phyloP scores from a whole-genome alignment of 371 early-diverging fungal genomes.

The Nematocida ironsii region DNA sequence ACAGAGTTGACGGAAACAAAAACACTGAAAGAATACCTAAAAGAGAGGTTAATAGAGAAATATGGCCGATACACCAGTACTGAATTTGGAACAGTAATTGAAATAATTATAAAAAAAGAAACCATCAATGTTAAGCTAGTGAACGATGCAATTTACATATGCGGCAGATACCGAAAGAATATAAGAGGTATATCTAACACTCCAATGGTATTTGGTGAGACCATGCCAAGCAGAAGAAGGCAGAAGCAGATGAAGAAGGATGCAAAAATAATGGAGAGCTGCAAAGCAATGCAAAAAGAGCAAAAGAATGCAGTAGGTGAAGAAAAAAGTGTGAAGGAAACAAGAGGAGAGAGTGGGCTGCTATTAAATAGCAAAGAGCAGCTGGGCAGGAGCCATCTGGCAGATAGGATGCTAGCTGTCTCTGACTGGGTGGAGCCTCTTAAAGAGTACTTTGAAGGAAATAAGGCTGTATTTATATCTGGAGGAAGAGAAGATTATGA shows the following conservation, averaged over 20 bases:
- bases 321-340: background rate
- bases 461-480: constrained; percentile 72
- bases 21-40: constrained; percentile 25
- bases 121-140: background rate
- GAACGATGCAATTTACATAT: constrained; percentile 41
- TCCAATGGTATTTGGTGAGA: constrained; percentile 16
- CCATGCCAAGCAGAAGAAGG: background rate
- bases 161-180: constrained; percentile 48
- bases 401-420: constrained; percentile 31
- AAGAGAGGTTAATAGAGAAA: background rate
- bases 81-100: constrained; percentile 16
- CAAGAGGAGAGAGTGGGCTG: background rate
- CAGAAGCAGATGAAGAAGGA: background rate
- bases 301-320: background rate
- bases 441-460: constrained; percentile 36
- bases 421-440: constrained; percentile 53
- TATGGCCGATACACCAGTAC: background rate
- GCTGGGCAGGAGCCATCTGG: background rate
- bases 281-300: background rate
- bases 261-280: background rate
- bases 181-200: constrained; percentile 51
- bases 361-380: background rate
- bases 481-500: constrained; percentile 93
- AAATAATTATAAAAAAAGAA: constrained; percentile 11
- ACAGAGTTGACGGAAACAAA: background rate